Percentiles rank a stretch among this genome's conserved stretches.
Evolutionary conservation across 2,329 filamentous ascomycete species (phyloP).

Genomic region (Penicillium sp.): DNA sequence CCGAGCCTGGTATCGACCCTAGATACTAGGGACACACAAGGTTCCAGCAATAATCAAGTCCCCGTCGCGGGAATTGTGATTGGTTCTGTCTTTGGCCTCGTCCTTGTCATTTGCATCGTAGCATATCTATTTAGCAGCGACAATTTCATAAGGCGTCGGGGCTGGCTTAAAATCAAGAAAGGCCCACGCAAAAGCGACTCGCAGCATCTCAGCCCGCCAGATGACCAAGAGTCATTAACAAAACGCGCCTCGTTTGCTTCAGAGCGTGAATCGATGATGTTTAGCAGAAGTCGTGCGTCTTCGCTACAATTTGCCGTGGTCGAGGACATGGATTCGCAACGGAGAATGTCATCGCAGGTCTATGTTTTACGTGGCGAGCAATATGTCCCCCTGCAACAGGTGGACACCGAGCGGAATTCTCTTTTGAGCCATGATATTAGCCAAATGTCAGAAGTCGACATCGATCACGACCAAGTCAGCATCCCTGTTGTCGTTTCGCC

Average conservation of each 20-base stretch:
- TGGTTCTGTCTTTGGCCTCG: not conserved
- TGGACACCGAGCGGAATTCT: conserved; percentile 2
- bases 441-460: conserved; percentile 2
- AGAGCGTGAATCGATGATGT: conserved; percentile 27
- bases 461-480: not conserved
- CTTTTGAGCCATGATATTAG: not conserved
- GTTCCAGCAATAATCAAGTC: not conserved
- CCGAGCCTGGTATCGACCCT: conserved; percentile 1
- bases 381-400: conserved; percentile 12
- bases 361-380: conserved; percentile 9
- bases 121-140: conserved; percentile 11
- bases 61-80: conserved; percentile 10
- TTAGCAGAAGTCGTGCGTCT: conserved; percentile 24
- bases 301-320: conserved; percentile 22
- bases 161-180: conserved; percentile 10
- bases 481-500: conserved; percentile 14
- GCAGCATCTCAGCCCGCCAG: not conserved
- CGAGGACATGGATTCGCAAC: conserved; percentile 12
- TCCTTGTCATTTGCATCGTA: not conserved
- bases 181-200: not conserved
- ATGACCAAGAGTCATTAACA: conserved; percentile 10
- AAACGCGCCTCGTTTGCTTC: conserved; percentile 18
- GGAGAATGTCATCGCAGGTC: conserved; percentile 9
- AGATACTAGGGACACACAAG: not conserved
- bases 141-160: conserved; percentile 12